Percentiles rank a stretch among this genome's conserved stretches.
These are phyloP conservation scores for Apiospora hydei DNA, from an alignment of 2,329 filamentous ascomycete species.

Conservation along the genomic window DNA sequence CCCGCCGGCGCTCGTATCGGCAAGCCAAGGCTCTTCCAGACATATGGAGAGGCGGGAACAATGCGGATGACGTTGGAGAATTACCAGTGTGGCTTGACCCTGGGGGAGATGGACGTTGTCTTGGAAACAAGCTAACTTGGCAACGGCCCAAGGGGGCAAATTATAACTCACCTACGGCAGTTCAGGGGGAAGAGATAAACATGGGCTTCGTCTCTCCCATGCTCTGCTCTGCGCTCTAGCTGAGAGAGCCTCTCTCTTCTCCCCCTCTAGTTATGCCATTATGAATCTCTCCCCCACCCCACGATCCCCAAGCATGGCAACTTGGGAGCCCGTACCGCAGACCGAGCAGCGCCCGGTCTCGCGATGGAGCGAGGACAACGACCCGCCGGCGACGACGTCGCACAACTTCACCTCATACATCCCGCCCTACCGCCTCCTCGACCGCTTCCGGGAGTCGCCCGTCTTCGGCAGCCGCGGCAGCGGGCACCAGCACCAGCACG, in stretches of 20 bases:
- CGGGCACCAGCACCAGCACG: no score
- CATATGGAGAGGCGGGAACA: not conserved
- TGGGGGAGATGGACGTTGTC: not conserved
- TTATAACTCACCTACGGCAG: not conserved
- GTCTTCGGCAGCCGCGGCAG: not conserved
- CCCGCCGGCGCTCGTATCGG: not conserved
- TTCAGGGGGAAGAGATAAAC: not conserved
- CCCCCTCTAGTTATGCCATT: not conserved
- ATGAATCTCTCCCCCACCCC: not conserved
- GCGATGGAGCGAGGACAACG: constrained; percentile 16
- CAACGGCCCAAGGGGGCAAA: not conserved
- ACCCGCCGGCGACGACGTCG: not conserved
- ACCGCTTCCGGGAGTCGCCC: not conserved
- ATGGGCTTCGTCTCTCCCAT: not conserved
- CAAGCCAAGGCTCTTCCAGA: not conserved
- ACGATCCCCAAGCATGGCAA: not conserved
- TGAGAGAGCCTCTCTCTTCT: not conserved
- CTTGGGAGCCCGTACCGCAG: constrained; percentile 14
- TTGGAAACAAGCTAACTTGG: not conserved
- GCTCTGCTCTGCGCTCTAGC: not conserved
- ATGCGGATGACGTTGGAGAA: not conserved
- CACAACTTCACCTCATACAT: not conserved
- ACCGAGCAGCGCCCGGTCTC: constrained; percentile 1
- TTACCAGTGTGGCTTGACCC: not conserved
- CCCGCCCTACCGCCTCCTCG: not conserved